Percentiles rank a stretch among this genome's conserved stretches.
Evolutionary conservation across 2,329 filamentous ascomycete species (phyloP).

Genomic region (Cytospora piceae): DNA sequence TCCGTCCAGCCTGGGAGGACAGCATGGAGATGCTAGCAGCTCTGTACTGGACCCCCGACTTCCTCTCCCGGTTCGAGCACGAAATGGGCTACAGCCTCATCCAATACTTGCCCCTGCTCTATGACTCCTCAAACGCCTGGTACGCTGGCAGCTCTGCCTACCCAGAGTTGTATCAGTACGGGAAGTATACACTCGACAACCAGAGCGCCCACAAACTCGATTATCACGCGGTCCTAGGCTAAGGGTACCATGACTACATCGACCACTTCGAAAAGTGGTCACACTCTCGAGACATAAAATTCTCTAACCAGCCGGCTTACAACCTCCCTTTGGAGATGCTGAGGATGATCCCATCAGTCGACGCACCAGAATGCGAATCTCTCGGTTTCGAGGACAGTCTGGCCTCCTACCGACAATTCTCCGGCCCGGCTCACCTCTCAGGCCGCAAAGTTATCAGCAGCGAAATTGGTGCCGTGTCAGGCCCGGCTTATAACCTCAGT

Average conservation of each 20-base stretch:
- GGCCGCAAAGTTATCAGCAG: conserved; percentile 45
- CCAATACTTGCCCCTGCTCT: conserved; percentile 40
- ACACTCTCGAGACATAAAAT: conserved; percentile 39
- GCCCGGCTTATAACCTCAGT: conserved; percentile 35
- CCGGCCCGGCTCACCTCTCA: conserved; percentile 44
- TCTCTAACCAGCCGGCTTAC: conserved; percentile 46
- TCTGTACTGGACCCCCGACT: conserved; percentile 43
- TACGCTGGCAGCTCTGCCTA: background rate
- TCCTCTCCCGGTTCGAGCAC: conserved; percentile 38
- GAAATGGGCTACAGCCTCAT: conserved; percentile 41
- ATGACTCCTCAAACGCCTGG: conserved; percentile 13
- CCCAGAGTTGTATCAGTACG: conserved; percentile 16
- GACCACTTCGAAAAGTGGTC: conserved; percentile 39
- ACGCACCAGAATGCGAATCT: conserved; percentile 47
- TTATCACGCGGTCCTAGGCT: conserved; percentile 9
- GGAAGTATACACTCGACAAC: conserved; percentile 14
- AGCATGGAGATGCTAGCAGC: conserved; percentile 40
- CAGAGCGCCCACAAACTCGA: conserved; percentile 10
- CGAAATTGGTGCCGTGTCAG: conserved; percentile 40
- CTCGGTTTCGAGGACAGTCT: conserved; percentile 42
- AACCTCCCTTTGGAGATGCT: conserved; percentile 48
- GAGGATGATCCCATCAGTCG: conserved; percentile 41
- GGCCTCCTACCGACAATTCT: conserved; percentile 46
- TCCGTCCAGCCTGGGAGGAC: conserved; percentile 38
- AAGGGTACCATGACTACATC: conserved; percentile 37